Conservation (phyloP, 257 asterid genomes). For the Nicotiana undulata region DNA sequence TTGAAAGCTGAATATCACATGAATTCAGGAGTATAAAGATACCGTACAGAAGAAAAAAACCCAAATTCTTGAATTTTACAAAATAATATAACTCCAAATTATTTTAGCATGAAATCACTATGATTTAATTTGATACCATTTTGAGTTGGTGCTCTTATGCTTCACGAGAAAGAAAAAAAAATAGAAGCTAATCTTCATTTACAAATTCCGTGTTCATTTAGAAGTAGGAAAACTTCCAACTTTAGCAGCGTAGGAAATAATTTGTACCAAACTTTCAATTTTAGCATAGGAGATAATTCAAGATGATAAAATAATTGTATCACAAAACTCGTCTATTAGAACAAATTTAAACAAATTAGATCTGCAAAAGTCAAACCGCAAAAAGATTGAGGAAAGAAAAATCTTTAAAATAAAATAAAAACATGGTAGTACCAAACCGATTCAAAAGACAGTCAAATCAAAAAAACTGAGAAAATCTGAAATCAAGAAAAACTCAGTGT, state of each 20-base stretch:
- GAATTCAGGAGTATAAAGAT: background rate
- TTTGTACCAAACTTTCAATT: background rate
- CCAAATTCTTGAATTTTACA: background rate
- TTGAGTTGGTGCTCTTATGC: background rate
- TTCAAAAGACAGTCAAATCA: background rate
- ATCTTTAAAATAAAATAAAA: too few species aligned
- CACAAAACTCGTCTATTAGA: background rate
- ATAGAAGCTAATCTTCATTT: too few species aligned
- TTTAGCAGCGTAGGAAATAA: background rate
- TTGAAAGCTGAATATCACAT: background rate
- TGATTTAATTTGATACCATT: too few species aligned
- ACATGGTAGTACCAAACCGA: background rate
- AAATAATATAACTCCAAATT: background rate
- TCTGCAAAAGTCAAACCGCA: background rate
- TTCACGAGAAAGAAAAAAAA: too few species aligned
- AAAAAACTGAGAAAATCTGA: too few species aligned
- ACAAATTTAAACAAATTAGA: background rate
- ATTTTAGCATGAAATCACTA: background rate
- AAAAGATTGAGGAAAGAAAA: background rate
- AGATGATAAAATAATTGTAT: background rate
- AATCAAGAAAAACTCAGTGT: background rate
- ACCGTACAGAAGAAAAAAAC: background rate
- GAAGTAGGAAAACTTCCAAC: background rate
- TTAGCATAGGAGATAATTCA: background rate
- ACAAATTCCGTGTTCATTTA: too few species aligned